These are phyloP conservation scores for Lactarius hengduanensis DNA, from an alignment of 768 basidiomycete genomes.

Conservation along the genomic window DNA sequence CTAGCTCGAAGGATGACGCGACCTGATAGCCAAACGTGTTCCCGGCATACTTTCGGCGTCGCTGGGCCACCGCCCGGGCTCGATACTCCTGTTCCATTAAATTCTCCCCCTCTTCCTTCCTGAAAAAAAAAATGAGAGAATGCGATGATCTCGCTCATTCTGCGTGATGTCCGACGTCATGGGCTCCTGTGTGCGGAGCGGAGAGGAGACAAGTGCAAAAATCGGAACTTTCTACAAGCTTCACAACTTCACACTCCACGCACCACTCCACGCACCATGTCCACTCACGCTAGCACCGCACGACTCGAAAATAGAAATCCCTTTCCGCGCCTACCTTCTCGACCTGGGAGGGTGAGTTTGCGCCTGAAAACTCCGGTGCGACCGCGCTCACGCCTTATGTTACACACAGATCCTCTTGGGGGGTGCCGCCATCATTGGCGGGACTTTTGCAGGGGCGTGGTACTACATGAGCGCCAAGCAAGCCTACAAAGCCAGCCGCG, in stretches of 20 bases:
- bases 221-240: background rate
- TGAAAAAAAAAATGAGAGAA: background rate
- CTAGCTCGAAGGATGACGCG: slow-evolving; percentile 5
- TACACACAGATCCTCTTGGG: slow-evolving; percentile 20
- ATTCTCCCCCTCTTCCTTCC: background rate
- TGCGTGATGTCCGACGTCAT: slow-evolving; percentile 1
- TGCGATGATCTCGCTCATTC: background rate
- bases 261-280: background rate
- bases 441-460: slow-evolving; percentile 16
- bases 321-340: background rate
- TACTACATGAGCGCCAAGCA: slow-evolving; percentile 22
- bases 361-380: background rate
- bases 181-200: background rate
- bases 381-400: background rate
- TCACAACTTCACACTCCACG: background rate
- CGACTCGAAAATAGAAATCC: background rate
- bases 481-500: slow-evolving; percentile 22
- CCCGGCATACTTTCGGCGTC: background rate
- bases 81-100: background rate
- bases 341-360: slow-evolving; percentile 11
- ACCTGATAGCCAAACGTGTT: slow-evolving; percentile 1
- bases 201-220: background rate
- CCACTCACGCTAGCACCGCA: background rate
- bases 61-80: slow-evolving; percentile 3
- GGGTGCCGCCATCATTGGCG: slow-evolving; percentile 16